These are phyloP conservation scores for Erigeron canadensis DNA, from an alignment of 129 eudicot genomes.

Conservation along the genomic window DNA sequence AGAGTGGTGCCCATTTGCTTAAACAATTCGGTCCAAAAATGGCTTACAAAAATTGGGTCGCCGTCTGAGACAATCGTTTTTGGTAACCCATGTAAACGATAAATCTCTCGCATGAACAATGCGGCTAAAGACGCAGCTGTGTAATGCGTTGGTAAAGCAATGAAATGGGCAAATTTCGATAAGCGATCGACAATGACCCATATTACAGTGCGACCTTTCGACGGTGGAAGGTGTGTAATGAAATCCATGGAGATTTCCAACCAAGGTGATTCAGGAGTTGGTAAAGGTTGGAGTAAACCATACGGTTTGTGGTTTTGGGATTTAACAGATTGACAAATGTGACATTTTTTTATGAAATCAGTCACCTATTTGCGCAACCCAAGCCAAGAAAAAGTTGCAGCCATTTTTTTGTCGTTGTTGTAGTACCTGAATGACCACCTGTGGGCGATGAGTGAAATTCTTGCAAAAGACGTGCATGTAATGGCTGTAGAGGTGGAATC, in stretches of 20 bases:
- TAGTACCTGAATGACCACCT: background rate
- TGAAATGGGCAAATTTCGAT: background rate
- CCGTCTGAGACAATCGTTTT: too few relatives aligned
- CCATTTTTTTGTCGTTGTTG: background rate
- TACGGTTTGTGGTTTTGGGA: background rate
- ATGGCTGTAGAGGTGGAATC: background rate
- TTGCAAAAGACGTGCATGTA: background rate
- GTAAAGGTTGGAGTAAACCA: background rate
- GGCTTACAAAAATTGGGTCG: background rate
- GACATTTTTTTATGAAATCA: background rate
- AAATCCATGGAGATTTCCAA: slow-evolving; percentile 1
- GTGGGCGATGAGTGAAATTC: background rate
- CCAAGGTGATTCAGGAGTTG: background rate
- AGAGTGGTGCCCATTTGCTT: background rate
- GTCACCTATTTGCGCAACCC: background rate
- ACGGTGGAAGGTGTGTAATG: background rate
- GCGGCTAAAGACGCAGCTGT: background rate
- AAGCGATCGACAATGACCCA: slow-evolving; percentile 5
- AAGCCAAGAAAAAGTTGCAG: background rate
- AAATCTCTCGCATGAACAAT: background rate
- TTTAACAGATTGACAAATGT: background rate
- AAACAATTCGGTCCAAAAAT: background rate
- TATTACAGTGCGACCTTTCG: background rate
- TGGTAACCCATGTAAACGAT: background rate
- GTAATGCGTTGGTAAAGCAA: background rate